Base-by-base conservation (phyloP, 2,329 filamentous ascomycete species). In the Malbranchea cinnamomea region DNA sequence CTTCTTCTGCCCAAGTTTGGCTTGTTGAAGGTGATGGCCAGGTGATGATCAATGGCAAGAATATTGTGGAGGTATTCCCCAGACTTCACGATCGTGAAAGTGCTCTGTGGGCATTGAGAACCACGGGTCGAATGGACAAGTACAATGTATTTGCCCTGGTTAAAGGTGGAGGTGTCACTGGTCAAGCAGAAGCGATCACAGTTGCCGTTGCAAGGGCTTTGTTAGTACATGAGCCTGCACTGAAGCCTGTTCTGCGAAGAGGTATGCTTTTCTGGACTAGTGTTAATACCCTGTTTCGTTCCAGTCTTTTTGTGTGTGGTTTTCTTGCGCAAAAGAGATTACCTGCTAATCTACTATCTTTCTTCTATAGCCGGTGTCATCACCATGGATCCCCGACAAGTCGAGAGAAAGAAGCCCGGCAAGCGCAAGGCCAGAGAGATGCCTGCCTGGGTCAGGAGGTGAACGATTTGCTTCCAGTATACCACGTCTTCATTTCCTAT, bases 321-420 rank as follows among this genome's bases (percentile, higher is more conserved):
- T 16, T 17, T 10, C 22, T 25, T 26, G 7, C 13, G 5, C 9
- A 31, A 33, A 18, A 23, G 14, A 10, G 5, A 18, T 19, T 28
- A 12, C 4, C 8, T 38, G 32, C 43, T 47, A 37, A 46, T 35
- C 23, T 15, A 37, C 37, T 34, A 39, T 38, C 43, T 46, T 13
- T 21, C 28, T 23, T 6, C n/a, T 11, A 33, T 55, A 98, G 89
- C 87, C 52, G 91, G 91, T 39, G 84, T 79, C 56, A 71, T 98
- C 40, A 91, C 85, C 30, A 78, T 87, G 50, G 87, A 98, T 62
- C 71, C 77, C 34, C 83, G 87, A 62, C 75, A 68, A 49, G 91
- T 98, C 43, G 89, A 98, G 63, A 87, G 89, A 56, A 98, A 98
- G 76, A 95, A 98, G 71, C 73, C 83, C 34, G 91, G 89, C 44